Base-by-base conservation (phyloP, 2,329 filamentous ascomycete genomes). In the Cadophora sp. region DNA sequence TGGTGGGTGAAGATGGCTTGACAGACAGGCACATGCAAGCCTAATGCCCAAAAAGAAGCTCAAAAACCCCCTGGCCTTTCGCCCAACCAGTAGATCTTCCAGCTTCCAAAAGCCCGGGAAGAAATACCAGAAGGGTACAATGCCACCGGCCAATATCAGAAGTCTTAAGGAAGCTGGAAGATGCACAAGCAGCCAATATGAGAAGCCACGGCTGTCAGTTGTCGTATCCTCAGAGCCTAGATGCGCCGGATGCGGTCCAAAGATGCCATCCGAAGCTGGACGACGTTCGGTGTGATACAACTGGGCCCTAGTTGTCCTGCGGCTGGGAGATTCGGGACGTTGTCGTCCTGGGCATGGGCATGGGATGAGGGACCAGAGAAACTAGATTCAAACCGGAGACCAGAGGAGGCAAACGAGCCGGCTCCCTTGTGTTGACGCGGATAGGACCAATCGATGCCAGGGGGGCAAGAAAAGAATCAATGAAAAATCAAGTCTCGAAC, bases 11-110 rank as follows among this genome's bases (percentile, higher is more conserved):
- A 20, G 33, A 39, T 20, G 14, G 41, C 48, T 47, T 20, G 43
- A 30, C 58, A 48, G 43, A 30, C 58, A 48, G 24, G 39, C 53
- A 56, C 53, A 56, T 39, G 53, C 30, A 41, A 56, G 30, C 33
- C 5, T 56, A 33, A 13, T 22, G 53, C 30, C 43, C n/a, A 45
- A 45, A 6, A 20, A 45, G 16, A 39, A 39, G 36, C 36, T 39
- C 36, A 9, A 6, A 39, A 39, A 4, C 36, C 36, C 36, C 36
- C 1, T 39, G 36, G 11, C 2, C 36, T 39, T 9, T 39, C 36
- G 36, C 36, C 50, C 50, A 53, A 53, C 50, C 48, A 51, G 48
- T 30, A 18, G 48, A 30, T 51, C 27, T 30, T 53, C 24, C 5
- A 30, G 24, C 14, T 53, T 24, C 50, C 14, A 14, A 22, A 39